Evolutionary conservation across 2,329 filamentous ascomycete species (phyloP).

Genomic region (Furcasterigmium furcatum): DNA sequence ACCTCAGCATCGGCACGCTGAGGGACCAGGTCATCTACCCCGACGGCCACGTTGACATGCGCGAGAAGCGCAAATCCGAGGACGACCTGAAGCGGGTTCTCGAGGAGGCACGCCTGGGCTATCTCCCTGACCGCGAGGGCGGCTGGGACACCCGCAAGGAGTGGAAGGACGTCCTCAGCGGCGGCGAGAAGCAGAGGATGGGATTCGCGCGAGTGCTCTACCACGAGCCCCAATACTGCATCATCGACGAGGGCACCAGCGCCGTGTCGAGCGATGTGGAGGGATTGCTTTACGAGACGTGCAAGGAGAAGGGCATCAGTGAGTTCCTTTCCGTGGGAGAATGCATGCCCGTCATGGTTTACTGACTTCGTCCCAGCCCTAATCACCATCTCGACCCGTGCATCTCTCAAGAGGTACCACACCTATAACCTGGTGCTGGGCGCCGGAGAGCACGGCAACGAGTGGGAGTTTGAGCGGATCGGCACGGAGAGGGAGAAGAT

Average conservation of each 20-base stretch:
- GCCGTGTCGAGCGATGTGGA: constrained; percentile 95
- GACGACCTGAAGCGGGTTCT: constrained; percentile 74
- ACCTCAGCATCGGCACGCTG: constrained; percentile 86
- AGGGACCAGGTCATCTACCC: constrained; percentile 98
- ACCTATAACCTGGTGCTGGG: constrained; percentile 86
- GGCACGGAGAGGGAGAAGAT: constrained; percentile 92
- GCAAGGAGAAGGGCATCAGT: constrained; percentile 93
- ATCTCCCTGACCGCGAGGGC: constrained; percentile 86
- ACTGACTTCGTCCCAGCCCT: constrained; percentile 55
- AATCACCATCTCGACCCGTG: constrained; percentile 93
- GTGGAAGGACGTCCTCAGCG: constrained; percentile 97
- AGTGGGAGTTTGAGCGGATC: constrained; percentile 91
- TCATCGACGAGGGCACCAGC: constrained; percentile 93
- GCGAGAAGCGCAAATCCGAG: constrained; percentile 73
- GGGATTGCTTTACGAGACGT: constrained; percentile 86
- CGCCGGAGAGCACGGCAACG: constrained; percentile 73
- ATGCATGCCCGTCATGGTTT: neutral
- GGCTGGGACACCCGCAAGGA: constrained; percentile 97
- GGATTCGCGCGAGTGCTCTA: constrained; percentile 87
- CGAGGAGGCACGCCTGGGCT: constrained; percentile 81
- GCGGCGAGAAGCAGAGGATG: constrained; percentile 96
- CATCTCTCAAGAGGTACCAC: constrained; percentile 93
- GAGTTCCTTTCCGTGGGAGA: constrained; percentile 34
- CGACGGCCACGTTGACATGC: constrained; percentile 93
- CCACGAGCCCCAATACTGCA: constrained; percentile 90